A percentile compares a stretch with the other conserved stretches of the same genome.
These are phyloP conservation scores for Breviolum minutum DNA, from an alignment of 73 alveolate species.

Conservation along the genomic window DNA sequence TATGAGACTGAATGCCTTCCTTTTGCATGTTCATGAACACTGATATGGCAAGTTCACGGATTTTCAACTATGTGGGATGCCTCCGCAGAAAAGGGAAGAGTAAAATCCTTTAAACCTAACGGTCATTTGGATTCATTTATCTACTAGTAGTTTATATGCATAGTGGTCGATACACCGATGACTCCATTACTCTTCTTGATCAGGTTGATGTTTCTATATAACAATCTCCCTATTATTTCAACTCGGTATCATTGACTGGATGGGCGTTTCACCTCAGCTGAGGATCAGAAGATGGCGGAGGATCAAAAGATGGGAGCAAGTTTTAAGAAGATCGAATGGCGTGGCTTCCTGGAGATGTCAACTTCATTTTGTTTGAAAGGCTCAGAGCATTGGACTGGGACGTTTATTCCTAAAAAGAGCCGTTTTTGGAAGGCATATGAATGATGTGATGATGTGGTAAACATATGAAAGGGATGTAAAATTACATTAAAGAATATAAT, in stretches of 20 bases:
- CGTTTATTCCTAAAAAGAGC: background rate
- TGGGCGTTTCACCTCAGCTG: background rate
- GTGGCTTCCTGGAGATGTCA: background rate
- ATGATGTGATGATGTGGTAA: background rate
- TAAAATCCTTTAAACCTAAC: too few relatives aligned
- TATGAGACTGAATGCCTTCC: too few relatives aligned
- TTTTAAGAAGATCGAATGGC: constrained; percentile 66
- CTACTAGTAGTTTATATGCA: too few relatives aligned
- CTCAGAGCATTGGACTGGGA: background rate
- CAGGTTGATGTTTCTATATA: background rate
- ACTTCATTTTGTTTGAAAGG: background rate
- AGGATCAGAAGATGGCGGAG: constrained; percentile 65
- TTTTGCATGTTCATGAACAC: too few relatives aligned
- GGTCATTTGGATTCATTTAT: too few relatives aligned
- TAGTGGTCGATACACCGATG: too few relatives aligned
- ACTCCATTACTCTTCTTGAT: too few relatives aligned
- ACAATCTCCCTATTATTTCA: background rate
- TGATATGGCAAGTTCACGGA: too few relatives aligned
- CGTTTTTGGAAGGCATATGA: background rate
- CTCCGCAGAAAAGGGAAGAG: too few relatives aligned
- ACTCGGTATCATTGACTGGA: background rate
- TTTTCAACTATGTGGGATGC: too few relatives aligned
- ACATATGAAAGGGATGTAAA: background rate
- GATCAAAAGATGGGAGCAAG: constrained; percentile 29
- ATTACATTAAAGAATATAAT: background rate